Percentiles rank a stretch among this genome's conserved stretches.
Conservation (phyloP, 208 protist species). For the Trypanosoma congolense region DNA sequence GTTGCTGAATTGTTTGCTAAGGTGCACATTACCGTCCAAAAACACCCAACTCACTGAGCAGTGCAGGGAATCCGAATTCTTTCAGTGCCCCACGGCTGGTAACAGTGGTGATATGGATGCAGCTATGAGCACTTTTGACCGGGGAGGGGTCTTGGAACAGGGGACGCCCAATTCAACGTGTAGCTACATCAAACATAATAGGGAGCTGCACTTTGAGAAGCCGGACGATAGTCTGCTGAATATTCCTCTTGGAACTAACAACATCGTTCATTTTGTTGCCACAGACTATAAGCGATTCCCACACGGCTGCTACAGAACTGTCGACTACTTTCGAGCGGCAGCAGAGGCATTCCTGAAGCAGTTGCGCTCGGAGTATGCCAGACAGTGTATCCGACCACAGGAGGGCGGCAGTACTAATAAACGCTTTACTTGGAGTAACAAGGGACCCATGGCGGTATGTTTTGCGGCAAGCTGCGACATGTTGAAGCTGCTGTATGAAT, state of each 20-base stretch:
- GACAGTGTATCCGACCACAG: slow-evolving; percentile 42
- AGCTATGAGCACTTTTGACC: no score
- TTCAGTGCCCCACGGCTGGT: no score
- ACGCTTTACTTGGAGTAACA: slow-evolving; percentile 83
- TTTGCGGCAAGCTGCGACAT: slow-evolving; percentile 85
- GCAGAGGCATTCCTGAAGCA: slow-evolving; percentile 77
- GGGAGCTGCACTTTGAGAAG: slow-evolving; percentile 51
- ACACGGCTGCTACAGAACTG: slow-evolving; percentile 54
- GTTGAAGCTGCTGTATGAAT: slow-evolving; percentile 74
- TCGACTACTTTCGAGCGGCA: slow-evolving; percentile 75
- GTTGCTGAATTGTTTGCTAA: no score
- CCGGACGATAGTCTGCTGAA: slow-evolving; percentile 74
- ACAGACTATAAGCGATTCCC: slow-evolving; percentile 55
- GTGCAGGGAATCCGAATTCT: no score
- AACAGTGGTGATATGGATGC: no score
- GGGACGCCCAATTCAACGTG: slow-evolving; percentile 7
- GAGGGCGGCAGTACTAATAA: slow-evolving; percentile 24
- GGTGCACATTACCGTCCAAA: no score
- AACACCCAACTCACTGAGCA: no score
- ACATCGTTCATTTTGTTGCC: slow-evolving; percentile 31
- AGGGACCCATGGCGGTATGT: slow-evolving; percentile 73
- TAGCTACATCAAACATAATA: slow-evolving; percentile 46
- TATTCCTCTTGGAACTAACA: slow-evolving; percentile 27
- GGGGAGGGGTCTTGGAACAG: no score
- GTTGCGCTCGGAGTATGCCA: slow-evolving; percentile 52